phyloP scores from a whole-genome alignment of 225 moss, liverwort and hornwort genomes.

The Pleurozium schreberi region DNA sequence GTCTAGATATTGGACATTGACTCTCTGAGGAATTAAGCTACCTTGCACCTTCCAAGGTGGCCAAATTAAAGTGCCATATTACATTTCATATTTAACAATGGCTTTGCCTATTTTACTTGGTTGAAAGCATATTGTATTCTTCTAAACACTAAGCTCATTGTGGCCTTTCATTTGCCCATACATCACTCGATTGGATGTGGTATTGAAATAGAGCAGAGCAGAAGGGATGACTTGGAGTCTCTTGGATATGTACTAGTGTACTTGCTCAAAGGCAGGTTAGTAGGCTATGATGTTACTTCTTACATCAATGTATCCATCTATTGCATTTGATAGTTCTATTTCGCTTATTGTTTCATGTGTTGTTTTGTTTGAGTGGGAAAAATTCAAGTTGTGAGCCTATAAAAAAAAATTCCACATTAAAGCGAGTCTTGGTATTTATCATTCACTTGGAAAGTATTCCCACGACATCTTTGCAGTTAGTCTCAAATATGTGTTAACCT shows the following conservation, averaged over 20 bases:
- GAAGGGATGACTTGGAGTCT: conserved; percentile 79
- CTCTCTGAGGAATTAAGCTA: background rate
- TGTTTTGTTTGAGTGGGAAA: background rate
- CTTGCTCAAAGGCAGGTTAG: conserved; percentile 70
- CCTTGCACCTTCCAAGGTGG: too few species aligned
- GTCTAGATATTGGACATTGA: too few species aligned
- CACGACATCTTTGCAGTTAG: too few species aligned
- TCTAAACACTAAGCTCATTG: background rate
- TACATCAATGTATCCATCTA: background rate
- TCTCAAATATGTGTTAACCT: background rate
- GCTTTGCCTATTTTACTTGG: background rate
- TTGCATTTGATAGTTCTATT: background rate
- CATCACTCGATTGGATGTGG: background rate
- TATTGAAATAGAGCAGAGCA: conserved; percentile 48
- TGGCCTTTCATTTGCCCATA: background rate
- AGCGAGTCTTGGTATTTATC: background rate
- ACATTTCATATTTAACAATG: background rate
- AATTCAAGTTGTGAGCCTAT: background rate
- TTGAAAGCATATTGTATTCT: background rate
- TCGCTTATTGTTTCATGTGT: background rate
- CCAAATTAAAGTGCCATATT: too few species aligned
- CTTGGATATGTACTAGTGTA: conserved; percentile 72
- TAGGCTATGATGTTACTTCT: background rate
- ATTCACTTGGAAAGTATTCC: background rate
- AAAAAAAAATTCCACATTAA: background rate